Percentiles rank a stretch among this genome's conserved stretches.
Conservation (phyloP, 1,284 basidiomycete species). For the Taiwanofungus camphoratus region DNA sequence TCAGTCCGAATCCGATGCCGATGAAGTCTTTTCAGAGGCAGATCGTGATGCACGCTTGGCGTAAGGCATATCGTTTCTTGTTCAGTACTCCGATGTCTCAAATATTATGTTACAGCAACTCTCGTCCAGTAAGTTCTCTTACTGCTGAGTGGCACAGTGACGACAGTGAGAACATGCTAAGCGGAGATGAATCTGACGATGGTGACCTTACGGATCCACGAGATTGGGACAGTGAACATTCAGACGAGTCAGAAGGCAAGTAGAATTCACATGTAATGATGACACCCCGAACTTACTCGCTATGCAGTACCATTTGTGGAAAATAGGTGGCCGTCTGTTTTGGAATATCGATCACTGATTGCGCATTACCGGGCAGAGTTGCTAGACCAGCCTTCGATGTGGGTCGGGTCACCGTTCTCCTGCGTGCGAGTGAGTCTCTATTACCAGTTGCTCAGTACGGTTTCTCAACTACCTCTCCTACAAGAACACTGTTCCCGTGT, state of each 20-base stretch:
- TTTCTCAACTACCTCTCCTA: neutral
- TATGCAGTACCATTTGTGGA: slow-evolving; percentile 11
- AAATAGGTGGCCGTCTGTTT: slow-evolving; percentile 13
- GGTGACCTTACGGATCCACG: slow-evolving; percentile 51
- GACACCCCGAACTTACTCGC: neutral
- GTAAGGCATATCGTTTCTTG: slow-evolving; percentile 31
- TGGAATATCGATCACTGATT: slow-evolving; percentile 22
- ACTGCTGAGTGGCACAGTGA: slow-evolving; percentile 22
- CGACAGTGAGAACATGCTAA: slow-evolving; percentile 53
- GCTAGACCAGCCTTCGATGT: slow-evolving; percentile 26
- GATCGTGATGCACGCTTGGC: slow-evolving; percentile 64
- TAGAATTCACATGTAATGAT: neutral
- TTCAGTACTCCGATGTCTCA: neutral
- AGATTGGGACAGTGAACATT: slow-evolving; percentile 53
- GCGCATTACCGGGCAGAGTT: slow-evolving; percentile 27
- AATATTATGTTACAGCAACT: slow-evolving; percentile 33
- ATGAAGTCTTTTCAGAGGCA: slow-evolving; percentile 53
- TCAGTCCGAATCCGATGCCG: slow-evolving; percentile 60
- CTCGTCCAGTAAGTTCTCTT: slow-evolving; percentile 39
- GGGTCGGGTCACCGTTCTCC: slow-evolving; percentile 35
- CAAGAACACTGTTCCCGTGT: neutral
- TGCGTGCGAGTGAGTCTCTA: too few species aligned
- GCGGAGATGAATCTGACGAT: slow-evolving; percentile 74
- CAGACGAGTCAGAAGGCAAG: slow-evolving; percentile 28
- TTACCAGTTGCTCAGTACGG: too few species aligned